Percentiles rank a stretch among this genome's conserved stretches.
These are phyloP conservation scores for Monilinia laxa DNA, from an alignment of 2,329 filamentous ascomycete species.

Conservation along the genomic window DNA sequence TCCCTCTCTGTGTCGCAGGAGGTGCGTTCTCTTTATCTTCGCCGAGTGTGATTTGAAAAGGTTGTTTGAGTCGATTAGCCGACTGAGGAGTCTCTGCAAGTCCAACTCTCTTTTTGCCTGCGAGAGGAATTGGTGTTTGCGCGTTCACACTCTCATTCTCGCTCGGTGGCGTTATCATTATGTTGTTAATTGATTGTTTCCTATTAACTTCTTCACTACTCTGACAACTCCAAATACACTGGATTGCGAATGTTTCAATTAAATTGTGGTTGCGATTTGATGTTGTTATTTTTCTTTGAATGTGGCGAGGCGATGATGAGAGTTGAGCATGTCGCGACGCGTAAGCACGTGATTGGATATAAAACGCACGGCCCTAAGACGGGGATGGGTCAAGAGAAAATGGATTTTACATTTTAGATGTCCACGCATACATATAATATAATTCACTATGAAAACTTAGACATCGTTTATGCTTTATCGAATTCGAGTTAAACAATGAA, in stretches of 20 bases:
- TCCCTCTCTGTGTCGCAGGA: conserved; percentile 35
- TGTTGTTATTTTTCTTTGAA: background rate
- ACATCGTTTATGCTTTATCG: no score
- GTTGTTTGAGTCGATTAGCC: conserved; percentile 70
- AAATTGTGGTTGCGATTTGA: background rate
- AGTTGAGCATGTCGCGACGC: background rate
- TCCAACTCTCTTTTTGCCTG: conserved; percentile 26
- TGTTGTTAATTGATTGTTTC: conserved; percentile 14
- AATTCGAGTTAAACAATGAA: no score
- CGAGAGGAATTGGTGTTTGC: conserved; percentile 13
- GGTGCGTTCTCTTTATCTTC: conserved; percentile 46
- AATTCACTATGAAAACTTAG: no score
- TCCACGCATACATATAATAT: no score
- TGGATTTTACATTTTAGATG: no score
- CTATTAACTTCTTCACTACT: background rate
- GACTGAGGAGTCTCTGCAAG: conserved; percentile 54
- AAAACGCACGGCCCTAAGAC: background rate
- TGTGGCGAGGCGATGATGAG: conserved; percentile 10
- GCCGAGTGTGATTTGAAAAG: conserved; percentile 62
- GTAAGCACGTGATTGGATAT: background rate
- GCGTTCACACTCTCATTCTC: conserved; percentile 23
- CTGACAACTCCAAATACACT: background rate
- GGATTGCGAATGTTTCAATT: background rate
- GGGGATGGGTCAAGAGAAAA: no score
- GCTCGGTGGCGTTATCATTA: conserved; percentile 37